Base-by-base conservation (phyloP, 805 yeast genomes). In the Candida succiphila region DNA sequence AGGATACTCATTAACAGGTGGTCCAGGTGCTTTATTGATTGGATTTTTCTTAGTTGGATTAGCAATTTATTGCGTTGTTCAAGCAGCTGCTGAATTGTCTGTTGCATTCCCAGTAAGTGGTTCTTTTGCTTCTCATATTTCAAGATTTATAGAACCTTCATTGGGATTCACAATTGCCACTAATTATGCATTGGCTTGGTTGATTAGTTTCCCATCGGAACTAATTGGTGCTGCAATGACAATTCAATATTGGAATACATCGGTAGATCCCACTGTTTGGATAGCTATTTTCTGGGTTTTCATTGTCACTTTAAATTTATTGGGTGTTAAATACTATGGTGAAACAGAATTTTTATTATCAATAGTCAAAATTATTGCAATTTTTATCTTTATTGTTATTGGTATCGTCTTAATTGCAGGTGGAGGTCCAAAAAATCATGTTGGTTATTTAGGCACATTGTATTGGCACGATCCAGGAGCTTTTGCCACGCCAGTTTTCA, bases 211-310 rank as follows among this genome's bases (percentile, higher is more conserved):
- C 40, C 80, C 82, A 2, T 57, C 71, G 35, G 82, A 76, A 49
- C 53, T 75, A 43, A 75, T 74, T 20, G 79, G 79, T 17, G 73
- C 72, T 21, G 63, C 78, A 21, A 67, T 74, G 46, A 71, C 78
- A 10, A 65, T 75, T 33, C 51, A 58, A 40, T 75, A 69, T 49
- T 75, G 83, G 83, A 60, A 66, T 40, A 52, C 58, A 13, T 45
- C 36, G 16, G 65, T 67, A n/a, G 69, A 69, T 44, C 66, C 78
- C 1, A 80, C 71, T 34, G 79, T 74, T 5, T 75, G 77, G 76
- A 76, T 75, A 17, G 64, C 72, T 4, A 63, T 73, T 19, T 74
- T 72, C 43, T 72, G 67, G 53, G 59, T 56, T 1, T 50, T 65
- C 4, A 72, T 75, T 37, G 51, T 64, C 6, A 33, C 60, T 12